A percentile compares a stretch with the other conserved stretches of the same genome.
Conservation (phyloP, 306 rosid species). For the Argentina anserina region DNA sequence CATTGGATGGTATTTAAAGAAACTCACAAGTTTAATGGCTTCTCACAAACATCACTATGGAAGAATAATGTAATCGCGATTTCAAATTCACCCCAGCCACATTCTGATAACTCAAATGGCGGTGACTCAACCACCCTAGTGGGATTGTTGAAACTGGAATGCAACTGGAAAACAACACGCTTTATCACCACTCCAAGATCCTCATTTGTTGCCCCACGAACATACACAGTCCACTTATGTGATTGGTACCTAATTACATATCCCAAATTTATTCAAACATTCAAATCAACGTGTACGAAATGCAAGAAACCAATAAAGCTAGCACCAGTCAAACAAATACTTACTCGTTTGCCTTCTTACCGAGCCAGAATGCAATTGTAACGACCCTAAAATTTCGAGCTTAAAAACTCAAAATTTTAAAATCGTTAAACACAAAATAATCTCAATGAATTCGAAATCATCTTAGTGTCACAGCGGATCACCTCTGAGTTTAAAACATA, state of each 20-base stretch:
- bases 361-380: slow-evolving; percentile 89
- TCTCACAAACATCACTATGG: slow-evolving; percentile 70
- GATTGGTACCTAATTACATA: slow-evolving; percentile 61
- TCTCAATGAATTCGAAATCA: no score
- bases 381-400: no score
- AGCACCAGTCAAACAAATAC: slow-evolving; percentile 29
- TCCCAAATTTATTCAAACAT: slow-evolving; percentile 8
- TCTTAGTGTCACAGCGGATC: no score
- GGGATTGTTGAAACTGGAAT: slow-evolving; percentile 79
- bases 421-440: no score
- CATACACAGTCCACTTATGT: slow-evolving; percentile 78
- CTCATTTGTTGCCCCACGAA: slow-evolving; percentile 73
- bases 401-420: no score
- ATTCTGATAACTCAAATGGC: slow-evolving; percentile 74
- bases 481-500: no score
- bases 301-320: slow-evolving; percentile 19
- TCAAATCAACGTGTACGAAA: background rate
- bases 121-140: slow-evolving; percentile 66
- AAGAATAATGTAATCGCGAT: slow-evolving; percentile 60
- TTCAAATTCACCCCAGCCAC: slow-evolving; percentile 91
- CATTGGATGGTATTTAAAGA: slow-evolving; percentile 15
- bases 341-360: slow-evolving; percentile 86
- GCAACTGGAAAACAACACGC: slow-evolving; percentile 78
- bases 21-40: slow-evolving; percentile 75
- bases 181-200: slow-evolving; percentile 59